Base-by-base conservation (phyloP, 257 asterid genomes). In the Apocynum venetum region DNA sequence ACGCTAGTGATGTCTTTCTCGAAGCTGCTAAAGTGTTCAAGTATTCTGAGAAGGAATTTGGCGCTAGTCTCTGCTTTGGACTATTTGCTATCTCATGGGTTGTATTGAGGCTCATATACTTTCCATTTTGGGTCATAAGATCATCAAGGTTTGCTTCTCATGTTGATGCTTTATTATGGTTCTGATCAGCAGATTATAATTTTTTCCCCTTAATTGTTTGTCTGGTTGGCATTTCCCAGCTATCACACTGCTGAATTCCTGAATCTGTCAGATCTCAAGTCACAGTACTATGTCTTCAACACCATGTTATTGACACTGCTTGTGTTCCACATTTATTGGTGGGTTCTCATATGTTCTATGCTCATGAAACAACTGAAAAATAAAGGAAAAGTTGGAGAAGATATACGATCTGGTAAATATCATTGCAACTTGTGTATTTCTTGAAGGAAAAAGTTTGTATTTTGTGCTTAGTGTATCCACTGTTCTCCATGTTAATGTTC, bases 1-100 rank as follows among this genome's bases (percentile, higher is more conserved):
- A 94, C 85, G 98, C 92, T 72, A 94, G 98, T 79, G 98, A 95
- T 77, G 87, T 95, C 77, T 92, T 95, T 83, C 87, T 95, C 31
- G 98, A 96, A 89, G 97, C 89, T 80, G 99, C 97, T 71, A 96
- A 96, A 88, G 89, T 96, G 55, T 92, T 93, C 61, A 96, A 96
- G 83, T 96, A 96, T 87, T 90, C 97, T 0, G 96, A 86, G 71
- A 87, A 85, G 60, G 98, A 96, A 82, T 78, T 96, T 72, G 96
- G 96, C 51, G 98, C 99, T 76, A 93, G 98, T 31, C 49, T 89
- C 38, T 84, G 83, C 83, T 96, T 96, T 88, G 97, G 96, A 70
- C 83, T 88, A 79, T 93, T 93, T 82, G 97, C 97, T 68, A 4
- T 89, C 71, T 88, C 99, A 19, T 96, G 99, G 98, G 81, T 93